Evolutionary conservation across 257 asterid genomes (phyloP).

Genomic region (Solanum clarkiae): DNA sequence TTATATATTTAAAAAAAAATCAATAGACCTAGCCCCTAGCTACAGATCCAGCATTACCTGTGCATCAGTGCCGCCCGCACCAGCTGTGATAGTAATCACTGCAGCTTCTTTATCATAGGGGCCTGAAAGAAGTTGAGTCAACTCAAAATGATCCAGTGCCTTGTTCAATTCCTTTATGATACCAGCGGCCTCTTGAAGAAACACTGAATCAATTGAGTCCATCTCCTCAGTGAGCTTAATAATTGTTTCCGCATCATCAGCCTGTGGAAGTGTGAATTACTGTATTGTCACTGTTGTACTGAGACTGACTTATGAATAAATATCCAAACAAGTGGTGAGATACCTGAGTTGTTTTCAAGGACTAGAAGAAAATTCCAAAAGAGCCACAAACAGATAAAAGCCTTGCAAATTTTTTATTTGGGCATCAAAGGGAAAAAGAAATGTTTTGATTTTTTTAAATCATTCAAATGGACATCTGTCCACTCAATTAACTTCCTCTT

Average conservation of each 20-base stretch:
- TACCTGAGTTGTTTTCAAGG: background rate
- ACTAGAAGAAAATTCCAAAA: background rate
- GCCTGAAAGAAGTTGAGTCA: slow-evolving; percentile 90
- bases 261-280: slow-evolving; percentile 10
- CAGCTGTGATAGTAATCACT: slow-evolving; percentile 69
- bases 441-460: background rate
- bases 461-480: background rate
- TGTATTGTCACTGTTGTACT: background rate
- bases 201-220: slow-evolving; percentile 66
- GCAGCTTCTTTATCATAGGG: slow-evolving; percentile 97
- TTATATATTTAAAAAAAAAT: background rate
- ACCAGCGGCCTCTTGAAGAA: slow-evolving; percentile 76
- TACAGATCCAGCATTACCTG: slow-evolving; percentile 48
- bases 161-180: slow-evolving; percentile 67
- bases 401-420: background rate
- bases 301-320: background rate
- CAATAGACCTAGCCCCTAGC: background rate
- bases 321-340: background rate
- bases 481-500: background rate
- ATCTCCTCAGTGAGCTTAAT: slow-evolving; percentile 88
- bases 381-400: background rate
- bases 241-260: slow-evolving; percentile 89
- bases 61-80: slow-evolving; percentile 99
- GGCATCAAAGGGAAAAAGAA: background rate
- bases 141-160: slow-evolving; percentile 71